A percentile compares a stretch with the other conserved stretches of the same genome.
Evolutionary conservation across 208 protist genomes (phyloP).

Genomic region (Trypanosoma conorhini): DNA sequence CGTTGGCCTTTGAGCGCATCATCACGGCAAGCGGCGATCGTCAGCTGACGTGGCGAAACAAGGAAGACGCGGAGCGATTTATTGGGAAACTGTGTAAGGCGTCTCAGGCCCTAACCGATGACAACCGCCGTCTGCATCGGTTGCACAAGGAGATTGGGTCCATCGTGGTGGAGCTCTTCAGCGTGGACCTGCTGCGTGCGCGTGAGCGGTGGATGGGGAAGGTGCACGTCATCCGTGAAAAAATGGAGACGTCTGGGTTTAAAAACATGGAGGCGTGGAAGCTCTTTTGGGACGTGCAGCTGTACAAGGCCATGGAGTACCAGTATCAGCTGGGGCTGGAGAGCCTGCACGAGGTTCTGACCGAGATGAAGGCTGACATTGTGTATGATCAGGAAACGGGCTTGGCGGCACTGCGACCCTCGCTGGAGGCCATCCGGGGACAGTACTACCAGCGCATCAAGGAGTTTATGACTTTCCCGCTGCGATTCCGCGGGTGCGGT

Average conservation of each 20-base stretch:
- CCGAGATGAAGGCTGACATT: conserved; percentile 93
- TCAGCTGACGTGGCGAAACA: conserved; percentile 86
- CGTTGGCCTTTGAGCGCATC: conserved; percentile 88
- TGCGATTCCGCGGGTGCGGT: conserved; percentile 91
- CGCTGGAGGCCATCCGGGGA: conserved; percentile 90
- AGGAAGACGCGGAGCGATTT: conserved; percentile 79
- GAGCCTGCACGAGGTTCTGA: conserved; percentile 90
- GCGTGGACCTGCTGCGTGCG: conserved; percentile 92
- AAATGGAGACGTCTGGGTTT: conserved; percentile 88
- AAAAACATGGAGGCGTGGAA: conserved; percentile 94
- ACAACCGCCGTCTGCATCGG: conserved; percentile 94
- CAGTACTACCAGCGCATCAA: conserved; percentile 95
- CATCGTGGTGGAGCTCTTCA: conserved; percentile 88
- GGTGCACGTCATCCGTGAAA: conserved; percentile 84
- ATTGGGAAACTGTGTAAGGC: conserved; percentile 82
- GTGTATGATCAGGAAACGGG: conserved; percentile 88
- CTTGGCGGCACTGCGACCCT: conserved; percentile 77
- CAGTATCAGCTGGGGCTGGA: conserved; percentile 95
- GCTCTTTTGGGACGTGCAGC: conserved; percentile 97
- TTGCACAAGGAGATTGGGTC: conserved; percentile 85
- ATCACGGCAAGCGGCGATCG: conserved; percentile 83
- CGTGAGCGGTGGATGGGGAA: conserved; percentile 93
- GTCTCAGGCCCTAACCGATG: conserved; percentile 82
- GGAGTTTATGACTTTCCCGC: conserved; percentile 95
- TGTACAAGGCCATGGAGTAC: conserved; percentile 97